These are phyloP conservation scores for Periglandula ipomoeae DNA, from an alignment of 2,329 filamentous ascomycete genomes.

Conservation along the genomic window DNA sequence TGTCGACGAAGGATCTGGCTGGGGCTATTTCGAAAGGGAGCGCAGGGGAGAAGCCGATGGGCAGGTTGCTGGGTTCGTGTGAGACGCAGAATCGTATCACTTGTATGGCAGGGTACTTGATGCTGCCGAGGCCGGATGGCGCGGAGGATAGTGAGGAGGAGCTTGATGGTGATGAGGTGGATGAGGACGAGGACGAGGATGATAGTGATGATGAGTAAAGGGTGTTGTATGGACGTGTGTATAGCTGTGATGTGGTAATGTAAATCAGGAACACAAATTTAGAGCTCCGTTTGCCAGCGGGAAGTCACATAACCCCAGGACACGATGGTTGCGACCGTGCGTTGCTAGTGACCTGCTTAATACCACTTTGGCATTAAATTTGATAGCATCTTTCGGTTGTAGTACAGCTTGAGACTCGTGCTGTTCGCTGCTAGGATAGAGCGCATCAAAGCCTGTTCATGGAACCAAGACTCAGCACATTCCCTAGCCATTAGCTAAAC, in stretches of 20 bases:
- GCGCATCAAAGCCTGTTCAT: too few species aligned
- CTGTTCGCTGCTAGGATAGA: too few species aligned
- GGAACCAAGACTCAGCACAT: too few species aligned
- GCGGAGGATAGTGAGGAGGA: constrained; percentile 50
- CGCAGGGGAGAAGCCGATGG: constrained; percentile 33
- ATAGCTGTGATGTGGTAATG: background rate
- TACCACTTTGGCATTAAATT: too few species aligned
- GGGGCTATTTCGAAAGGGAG: constrained; percentile 18
- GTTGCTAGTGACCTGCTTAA: too few species aligned
- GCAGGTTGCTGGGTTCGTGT: constrained; percentile 64
- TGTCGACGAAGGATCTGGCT: constrained; percentile 36
- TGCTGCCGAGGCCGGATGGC: constrained; percentile 60
- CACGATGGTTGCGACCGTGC: too few species aligned
- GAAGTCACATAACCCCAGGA: too few species aligned
- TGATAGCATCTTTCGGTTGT: too few species aligned
- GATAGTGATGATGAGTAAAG: constrained; percentile 11
- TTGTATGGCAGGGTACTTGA: constrained; percentile 76
- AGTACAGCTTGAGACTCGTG: too few species aligned
- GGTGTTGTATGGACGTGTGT: background rate
- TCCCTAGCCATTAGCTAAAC: too few species aligned
- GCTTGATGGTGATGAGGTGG: constrained; percentile 30
- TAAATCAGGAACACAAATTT: too few species aligned
- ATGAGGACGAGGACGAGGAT: constrained; percentile 26
- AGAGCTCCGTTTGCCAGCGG: too few species aligned
- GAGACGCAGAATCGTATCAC: constrained; percentile 85